phyloP scores from a whole-genome alignment of 2,329 filamentous ascomycete genomes.

The Zymoseptoria crescenta region DNA sequence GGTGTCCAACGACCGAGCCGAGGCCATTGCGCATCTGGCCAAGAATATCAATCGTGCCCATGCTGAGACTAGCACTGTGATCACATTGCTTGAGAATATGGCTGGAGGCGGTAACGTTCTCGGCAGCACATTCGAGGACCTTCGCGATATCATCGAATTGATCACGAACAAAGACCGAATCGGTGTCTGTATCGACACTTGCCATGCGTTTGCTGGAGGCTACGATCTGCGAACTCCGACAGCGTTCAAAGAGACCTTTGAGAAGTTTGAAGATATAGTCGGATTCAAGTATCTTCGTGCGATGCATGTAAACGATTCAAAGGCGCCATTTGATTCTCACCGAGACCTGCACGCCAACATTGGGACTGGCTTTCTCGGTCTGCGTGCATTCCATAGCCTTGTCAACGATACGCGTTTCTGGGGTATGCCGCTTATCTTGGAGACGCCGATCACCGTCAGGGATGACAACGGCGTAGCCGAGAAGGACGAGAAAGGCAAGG shows the following conservation, averaged over 20 bases:
- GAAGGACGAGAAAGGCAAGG: constrained; percentile 37
- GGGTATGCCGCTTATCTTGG: constrained; percentile 80
- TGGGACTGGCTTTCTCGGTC: constrained; percentile 84
- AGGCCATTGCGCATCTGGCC: constrained; percentile 72
- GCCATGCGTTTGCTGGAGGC: constrained; percentile 89
- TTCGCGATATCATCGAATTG: constrained; percentile 72
- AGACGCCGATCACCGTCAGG: constrained; percentile 81
- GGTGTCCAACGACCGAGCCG: constrained; percentile 50
- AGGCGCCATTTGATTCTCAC: constrained; percentile 73
- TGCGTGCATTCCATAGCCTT: constrained; percentile 82
- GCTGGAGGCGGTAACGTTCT: constrained; percentile 82
- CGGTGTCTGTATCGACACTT: constrained; percentile 93
- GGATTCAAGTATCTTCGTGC: constrained; percentile 74
- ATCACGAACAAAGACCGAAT: constrained; percentile 76
- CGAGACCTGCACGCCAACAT: constrained; percentile 94
- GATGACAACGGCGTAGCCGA: constrained; percentile 52
- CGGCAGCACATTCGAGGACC: constrained; percentile 75
- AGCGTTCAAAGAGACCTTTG: constrained; percentile 64
- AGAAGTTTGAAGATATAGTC: constrained; percentile 67
- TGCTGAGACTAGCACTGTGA: constrained; percentile 59
- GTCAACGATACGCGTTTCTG: constrained; percentile 75
- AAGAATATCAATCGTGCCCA: constrained; percentile 76
- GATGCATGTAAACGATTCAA: constrained; percentile 91
- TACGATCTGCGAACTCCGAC: constrained; percentile 76
- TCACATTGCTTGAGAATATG: constrained; percentile 93